Conservation (phyloP, 2,329 filamentous ascomycete species). For the Penicillium sp. region DNA sequence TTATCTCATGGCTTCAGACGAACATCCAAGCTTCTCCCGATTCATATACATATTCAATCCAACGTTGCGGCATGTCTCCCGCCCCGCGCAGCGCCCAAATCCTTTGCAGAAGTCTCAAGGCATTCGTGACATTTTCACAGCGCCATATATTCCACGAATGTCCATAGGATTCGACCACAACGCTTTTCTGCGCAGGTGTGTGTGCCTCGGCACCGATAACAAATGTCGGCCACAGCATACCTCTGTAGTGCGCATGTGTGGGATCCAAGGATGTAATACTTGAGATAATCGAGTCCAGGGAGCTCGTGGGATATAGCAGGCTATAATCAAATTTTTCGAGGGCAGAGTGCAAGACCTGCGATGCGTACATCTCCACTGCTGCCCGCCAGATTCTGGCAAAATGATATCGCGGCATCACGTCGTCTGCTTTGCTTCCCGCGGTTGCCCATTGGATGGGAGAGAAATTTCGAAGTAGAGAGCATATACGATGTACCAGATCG, state of each 20-base stretch:
- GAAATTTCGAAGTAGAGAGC: neutral
- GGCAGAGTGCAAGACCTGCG: neutral
- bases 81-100: neutral
- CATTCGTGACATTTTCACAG: slow-evolving; percentile 12
- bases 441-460: slow-evolving; percentile 17
- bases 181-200: neutral
- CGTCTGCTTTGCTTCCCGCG: neutral
- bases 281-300: slow-evolving; percentile 5
- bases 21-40: slow-evolving; percentile 1
- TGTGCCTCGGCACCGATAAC: slow-evolving; percentile 14
- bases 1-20: neutral
- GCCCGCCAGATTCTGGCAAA: slow-evolving; percentile 11
- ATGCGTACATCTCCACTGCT: slow-evolving; percentile 12
- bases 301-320: neutral
- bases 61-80: neutral
- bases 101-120: slow-evolving; percentile 7
- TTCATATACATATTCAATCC: slow-evolving; percentile 4
- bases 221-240: slow-evolving; percentile 15
- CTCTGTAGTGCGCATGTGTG: slow-evolving; percentile 10
- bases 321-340: neutral
- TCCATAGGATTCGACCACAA: slow-evolving; percentile 4
- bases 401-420: slow-evolving; percentile 14
- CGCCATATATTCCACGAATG: slow-evolving; percentile 12
- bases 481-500: neutral
- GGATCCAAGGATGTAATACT: slow-evolving; percentile 7